A percentile compares a stretch with the other conserved stretches of the same genome.
phyloP scores from a whole-genome alignment of 768 basidiomycete species.

The Agrocybe chaxingu region DNA sequence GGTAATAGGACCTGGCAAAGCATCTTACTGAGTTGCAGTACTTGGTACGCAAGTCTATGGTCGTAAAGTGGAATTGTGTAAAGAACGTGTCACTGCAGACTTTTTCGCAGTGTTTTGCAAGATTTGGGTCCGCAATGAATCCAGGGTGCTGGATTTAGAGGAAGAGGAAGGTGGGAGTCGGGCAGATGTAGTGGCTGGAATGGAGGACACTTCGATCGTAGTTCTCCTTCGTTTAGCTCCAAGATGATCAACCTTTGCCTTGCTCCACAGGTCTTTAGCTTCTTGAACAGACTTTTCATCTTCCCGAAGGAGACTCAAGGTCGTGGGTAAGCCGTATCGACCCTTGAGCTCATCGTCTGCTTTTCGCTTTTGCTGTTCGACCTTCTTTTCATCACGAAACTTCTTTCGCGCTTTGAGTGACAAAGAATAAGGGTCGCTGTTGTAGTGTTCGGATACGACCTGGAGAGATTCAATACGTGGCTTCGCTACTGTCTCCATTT shows the following conservation, averaged over 20 bases:
- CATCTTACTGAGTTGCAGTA: too few species aligned
- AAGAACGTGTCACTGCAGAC: conserved; percentile 20
- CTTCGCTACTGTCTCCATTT: conserved; percentile 67
- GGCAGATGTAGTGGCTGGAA: conserved; percentile 14
- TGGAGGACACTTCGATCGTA: conserved; percentile 22
- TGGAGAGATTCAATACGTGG: conserved; percentile 83
- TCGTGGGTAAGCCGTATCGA: conserved; percentile 73
- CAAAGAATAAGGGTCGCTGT: conserved; percentile 82
- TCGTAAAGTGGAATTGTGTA: background rate
- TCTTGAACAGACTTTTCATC: conserved; percentile 55
- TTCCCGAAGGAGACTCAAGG: conserved; percentile 62
- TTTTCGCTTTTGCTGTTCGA: conserved; percentile 62
- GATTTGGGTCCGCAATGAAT: conserved; percentile 51
- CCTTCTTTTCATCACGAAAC: conserved; percentile 86
- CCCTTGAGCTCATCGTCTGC: conserved; percentile 71
- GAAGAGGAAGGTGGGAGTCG: conserved; percentile 5
- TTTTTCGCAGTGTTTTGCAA: conserved; percentile 49
- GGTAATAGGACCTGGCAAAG: too few species aligned
- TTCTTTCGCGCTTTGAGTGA: conserved; percentile 72
- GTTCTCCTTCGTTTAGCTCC: conserved; percentile 50
- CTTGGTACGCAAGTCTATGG: background rate
- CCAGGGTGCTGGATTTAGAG: conserved; percentile 18
- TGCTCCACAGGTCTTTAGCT: conserved; percentile 64
- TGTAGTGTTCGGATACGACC: conserved; percentile 70
- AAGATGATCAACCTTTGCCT: conserved; percentile 45